A percentile compares a stretch with the other conserved stretches of the same genome.
These are phyloP conservation scores for Leptosphaerulina australis DNA, from an alignment of 2,329 filamentous ascomycete genomes.

Conservation along the genomic window DNA sequence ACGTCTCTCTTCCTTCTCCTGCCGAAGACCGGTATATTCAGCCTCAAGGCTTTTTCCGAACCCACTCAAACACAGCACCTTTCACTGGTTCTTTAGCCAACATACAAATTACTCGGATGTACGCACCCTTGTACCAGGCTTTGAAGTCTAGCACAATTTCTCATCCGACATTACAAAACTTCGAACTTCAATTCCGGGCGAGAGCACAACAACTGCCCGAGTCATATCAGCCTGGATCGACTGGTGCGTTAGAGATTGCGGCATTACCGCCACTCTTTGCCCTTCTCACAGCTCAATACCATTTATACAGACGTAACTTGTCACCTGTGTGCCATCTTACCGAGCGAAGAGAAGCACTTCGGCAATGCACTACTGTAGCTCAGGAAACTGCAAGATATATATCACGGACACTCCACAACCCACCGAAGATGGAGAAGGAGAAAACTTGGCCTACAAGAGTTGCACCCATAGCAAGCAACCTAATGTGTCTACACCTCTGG, in stretches of 20 bases:
- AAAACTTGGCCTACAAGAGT: conserved; percentile 62
- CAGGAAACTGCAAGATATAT: conserved; percentile 81
- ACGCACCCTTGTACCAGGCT: conserved; percentile 73
- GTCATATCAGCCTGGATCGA: conserved; percentile 70
- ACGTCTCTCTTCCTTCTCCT: conserved; percentile 77
- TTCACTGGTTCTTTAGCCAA: conserved; percentile 75
- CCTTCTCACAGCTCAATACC: conserved; percentile 80
- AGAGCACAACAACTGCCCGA: conserved; percentile 79
- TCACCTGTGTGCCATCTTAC: conserved; percentile 70
- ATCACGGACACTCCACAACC: conserved; percentile 64
- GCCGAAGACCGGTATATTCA: conserved; percentile 81
- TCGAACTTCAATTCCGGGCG: conserved; percentile 78
- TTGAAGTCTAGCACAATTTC: conserved; percentile 69
- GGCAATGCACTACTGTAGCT: conserved; percentile 75
- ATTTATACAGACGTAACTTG: conserved; percentile 88
- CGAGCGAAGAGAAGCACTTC: conserved; percentile 72
- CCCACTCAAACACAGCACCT: conserved; percentile 52
- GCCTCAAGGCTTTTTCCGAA: conserved; percentile 54
- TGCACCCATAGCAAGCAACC: conserved; percentile 71
- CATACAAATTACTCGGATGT: conserved; percentile 80
- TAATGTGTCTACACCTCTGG: conserved; percentile 85
- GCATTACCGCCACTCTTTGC: conserved; percentile 77
- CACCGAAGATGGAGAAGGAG: conserved; percentile 36
- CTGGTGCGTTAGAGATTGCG: conserved; percentile 72
- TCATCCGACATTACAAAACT: conserved; percentile 71